Evolutionary conservation across 805 yeast genomes (phyloP), one percentile per base, ranked within the genome.

Genomic region (Huiozyma naganishii): DNA sequence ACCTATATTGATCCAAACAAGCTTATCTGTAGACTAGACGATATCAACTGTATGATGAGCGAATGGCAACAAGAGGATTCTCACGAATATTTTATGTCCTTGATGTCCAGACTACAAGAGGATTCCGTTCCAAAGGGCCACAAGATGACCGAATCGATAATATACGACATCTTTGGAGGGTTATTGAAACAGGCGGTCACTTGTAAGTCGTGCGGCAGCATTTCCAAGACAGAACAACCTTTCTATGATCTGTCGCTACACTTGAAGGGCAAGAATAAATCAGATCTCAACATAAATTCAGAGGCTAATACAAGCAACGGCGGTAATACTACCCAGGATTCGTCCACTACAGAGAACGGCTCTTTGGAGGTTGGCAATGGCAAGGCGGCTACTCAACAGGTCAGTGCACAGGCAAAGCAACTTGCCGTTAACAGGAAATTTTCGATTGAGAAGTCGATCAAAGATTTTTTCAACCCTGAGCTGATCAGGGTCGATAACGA

Each of bases 41-140:
- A 86, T 54, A 86, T 90, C 54, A 88, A 88, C 63, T 86, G 95
- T 60, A 85, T 86, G 95, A 87, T 89, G 95, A 79, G 88, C 38
- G 92, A 81, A 61, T 89, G 95, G 95, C 89, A 87, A 64, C 98
- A 92, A 62, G 97, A 92, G 64, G 98, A 92, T 64, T 83, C 95
- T 0, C 98, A 92, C 64, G 98, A 92, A 65, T 92, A 89, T 66
- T 86, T 83, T 61, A 89, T 89, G 97, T 85, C 95, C 9, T 68
- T 89, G 48, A 73, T 89, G 72, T 77, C 90, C 6, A 68, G 96
- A 42, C 66, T 89, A 42, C 97, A 89, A 64, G 97, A 89, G 58
- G 97, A 89, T 59, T 74, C 86, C 9, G 87, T 92, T 1, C 97
- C 97, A 33, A 81, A 76, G 57, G 96, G 95, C n/a, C 73, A 69